These are phyloP conservation scores for Lachancea quebecensis DNA, from an alignment of 805 yeast genomes.

Conservation along the genomic window DNA sequence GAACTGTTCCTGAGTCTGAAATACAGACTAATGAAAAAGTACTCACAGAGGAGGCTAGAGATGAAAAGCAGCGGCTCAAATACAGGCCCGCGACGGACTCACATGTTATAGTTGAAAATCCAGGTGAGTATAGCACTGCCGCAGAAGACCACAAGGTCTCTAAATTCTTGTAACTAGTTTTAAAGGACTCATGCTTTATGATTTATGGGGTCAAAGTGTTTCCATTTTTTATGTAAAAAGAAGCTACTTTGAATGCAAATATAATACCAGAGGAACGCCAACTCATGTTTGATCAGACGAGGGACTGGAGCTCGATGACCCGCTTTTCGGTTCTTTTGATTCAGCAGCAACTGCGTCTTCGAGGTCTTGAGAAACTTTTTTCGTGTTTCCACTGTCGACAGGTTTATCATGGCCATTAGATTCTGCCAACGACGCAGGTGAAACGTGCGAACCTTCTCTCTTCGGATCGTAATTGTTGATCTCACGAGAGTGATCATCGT, in stretches of 20 bases:
- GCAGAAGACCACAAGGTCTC: constrained; percentile 34
- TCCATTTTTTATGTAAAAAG: too few species aligned
- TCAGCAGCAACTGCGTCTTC: neutral
- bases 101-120: constrained; percentile 34
- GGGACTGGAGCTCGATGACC: neutral
- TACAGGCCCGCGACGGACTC: constrained; percentile 29
- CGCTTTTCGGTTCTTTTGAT: neutral
- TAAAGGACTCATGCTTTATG: neutral
- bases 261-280: neutral
- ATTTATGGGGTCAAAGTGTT: neutral
- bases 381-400: neutral
- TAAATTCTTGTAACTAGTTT: constrained; percentile 28
- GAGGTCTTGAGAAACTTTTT: neutral
- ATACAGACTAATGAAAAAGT: constrained; percentile 16
- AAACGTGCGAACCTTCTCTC: neutral
- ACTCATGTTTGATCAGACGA: neutral
- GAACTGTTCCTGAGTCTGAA: constrained; percentile 8
- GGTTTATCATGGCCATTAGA: neutral
- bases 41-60: constrained; percentile 13
- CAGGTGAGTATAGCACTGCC: constrained; percentile 35
- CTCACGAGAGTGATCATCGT: neutral
- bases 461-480: neutral
- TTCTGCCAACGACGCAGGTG: constrained; percentile 3
- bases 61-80: constrained; percentile 23
- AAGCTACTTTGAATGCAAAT: constrained; percentile 3